A percentile compares a stretch with the other conserved stretches of the same genome.
Conservation (phyloP, 75 land plant species). For the Adiantum capillusveneris region DNA sequence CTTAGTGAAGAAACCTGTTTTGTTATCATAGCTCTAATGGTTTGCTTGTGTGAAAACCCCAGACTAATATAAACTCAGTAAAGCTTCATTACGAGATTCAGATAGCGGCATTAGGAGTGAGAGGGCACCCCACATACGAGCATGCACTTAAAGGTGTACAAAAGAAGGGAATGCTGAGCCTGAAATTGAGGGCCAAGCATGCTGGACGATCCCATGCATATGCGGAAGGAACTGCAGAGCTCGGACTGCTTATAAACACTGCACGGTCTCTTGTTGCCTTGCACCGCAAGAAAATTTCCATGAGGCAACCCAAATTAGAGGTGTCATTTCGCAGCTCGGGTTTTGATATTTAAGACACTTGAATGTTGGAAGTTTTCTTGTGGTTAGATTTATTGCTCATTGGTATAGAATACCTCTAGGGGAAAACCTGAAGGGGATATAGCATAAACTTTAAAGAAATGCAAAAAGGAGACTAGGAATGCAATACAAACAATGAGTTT, state of each 20-base stretch:
- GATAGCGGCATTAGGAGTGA: conserved; percentile 24
- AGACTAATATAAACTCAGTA: conserved; percentile 24
- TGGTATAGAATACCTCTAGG: too few species aligned
- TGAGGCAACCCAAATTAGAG: not conserved
- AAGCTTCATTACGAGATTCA: conserved; percentile 37
- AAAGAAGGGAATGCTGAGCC: conserved; percentile 21
- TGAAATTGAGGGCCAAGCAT: conserved; percentile 26
- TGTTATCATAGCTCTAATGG: not conserved
- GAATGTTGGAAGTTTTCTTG: too few species aligned
- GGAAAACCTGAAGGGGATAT: too few species aligned
- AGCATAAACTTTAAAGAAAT: too few species aligned
- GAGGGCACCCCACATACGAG: conserved; percentile 28
- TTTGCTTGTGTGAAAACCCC: conserved; percentile 1
- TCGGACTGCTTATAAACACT: conserved; percentile 21
- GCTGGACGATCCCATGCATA: conserved; percentile 31
- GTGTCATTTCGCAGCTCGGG: too few species aligned
- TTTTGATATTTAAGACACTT: too few species aligned
- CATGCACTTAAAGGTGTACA: conserved; percentile 23
- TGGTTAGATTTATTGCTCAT: too few species aligned
- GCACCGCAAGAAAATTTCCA: conserved; percentile 13
- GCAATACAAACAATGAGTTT: too few species aligned
- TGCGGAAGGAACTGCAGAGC: conserved; percentile 29
- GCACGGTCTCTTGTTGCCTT: conserved; percentile 13
- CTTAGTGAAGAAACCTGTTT: not conserved
- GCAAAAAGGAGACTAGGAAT: too few species aligned